A percentile compares a stretch with the other conserved stretches of the same genome.
phyloP scores from a whole-genome alignment of 257 asterid genomes.

The Cynanchum wilfordii region DNA sequence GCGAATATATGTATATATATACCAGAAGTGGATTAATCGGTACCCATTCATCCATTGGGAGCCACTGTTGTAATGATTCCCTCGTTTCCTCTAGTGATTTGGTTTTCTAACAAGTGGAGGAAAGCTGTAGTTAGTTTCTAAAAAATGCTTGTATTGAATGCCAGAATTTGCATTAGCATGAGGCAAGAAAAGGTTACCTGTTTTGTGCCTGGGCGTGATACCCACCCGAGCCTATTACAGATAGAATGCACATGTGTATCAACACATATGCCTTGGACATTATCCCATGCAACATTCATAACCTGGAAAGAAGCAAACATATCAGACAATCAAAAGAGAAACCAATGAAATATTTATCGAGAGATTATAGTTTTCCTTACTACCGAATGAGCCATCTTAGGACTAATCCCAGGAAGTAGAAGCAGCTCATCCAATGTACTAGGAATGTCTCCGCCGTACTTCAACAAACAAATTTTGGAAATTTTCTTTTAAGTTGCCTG shows the following conservation, averaged over 20 bases:
- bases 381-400: slow-evolving; percentile 98
- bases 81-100: slow-evolving; percentile 80
- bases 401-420: slow-evolving; percentile 93
- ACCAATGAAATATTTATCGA: slow-evolving; percentile 1
- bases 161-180: not conserved
- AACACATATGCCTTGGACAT: slow-evolving; percentile 96
- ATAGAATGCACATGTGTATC: slow-evolving; percentile 98
- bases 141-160: no score
- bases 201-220: slow-evolving; percentile 71
- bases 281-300: slow-evolving; percentile 94
- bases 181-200: slow-evolving; percentile 37
- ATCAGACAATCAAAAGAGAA: slow-evolving; percentile 6
- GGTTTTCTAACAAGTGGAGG: slow-evolving; percentile 47
- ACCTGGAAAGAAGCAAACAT: slow-evolving; percentile 39
- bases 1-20: no score
- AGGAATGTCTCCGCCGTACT: slow-evolving; percentile 85
- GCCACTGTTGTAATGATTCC: slow-evolving; percentile 90
- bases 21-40: slow-evolving; percentile 89
- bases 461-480: slow-evolving; percentile 65
- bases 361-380: slow-evolving; percentile 22
- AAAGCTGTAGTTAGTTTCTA: not conserved
- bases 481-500: slow-evolving; percentile 83
- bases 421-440: slow-evolving; percentile 78
- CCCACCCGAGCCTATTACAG: slow-evolving; percentile 95
- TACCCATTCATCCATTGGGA: slow-evolving; percentile 96